Evolutionary conservation across 306 rosid species (phyloP).

Genomic region (Cucumis sativus): DNA sequence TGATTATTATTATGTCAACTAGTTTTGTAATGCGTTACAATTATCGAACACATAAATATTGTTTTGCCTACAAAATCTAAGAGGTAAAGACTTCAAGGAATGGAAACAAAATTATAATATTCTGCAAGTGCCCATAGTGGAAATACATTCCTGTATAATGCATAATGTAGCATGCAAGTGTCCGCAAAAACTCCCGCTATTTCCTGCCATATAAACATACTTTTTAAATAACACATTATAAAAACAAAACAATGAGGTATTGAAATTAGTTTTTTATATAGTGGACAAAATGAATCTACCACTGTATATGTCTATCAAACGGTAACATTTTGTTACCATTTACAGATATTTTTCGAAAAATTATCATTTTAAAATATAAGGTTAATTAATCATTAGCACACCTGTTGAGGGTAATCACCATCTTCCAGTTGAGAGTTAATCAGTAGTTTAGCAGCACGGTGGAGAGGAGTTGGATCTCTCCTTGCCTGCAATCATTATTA

Average conservation of each 20-base stretch:
- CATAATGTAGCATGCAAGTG: constrained; percentile 19
- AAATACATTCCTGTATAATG: neutral
- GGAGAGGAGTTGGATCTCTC: neutral
- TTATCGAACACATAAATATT: no score
- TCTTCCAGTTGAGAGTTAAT: neutral
- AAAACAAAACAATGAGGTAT: no score
- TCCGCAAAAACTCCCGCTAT: constrained; percentile 18
- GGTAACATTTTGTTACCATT: no score
- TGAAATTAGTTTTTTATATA: no score
- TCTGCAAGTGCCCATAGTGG: neutral
- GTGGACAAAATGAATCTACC: no score
- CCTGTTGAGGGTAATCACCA: neutral
- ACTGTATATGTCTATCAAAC: no score
- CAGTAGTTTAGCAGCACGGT: neutral
- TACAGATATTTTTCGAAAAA: no score
- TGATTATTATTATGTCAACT: no score
- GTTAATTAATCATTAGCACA: neutral
- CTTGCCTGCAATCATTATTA: no score
- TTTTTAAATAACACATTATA: neutral
- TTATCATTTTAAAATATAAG: no score
- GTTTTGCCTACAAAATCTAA: no score
- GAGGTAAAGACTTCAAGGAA: neutral
- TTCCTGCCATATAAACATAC: constrained; percentile 18
- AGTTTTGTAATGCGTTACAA: no score
- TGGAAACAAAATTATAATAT: neutral